Percentiles rank a stretch among this genome's conserved stretches.
phyloP scores from a whole-genome alignment of 306 rosid species.

The Hylodesmum podocarpum region DNA sequence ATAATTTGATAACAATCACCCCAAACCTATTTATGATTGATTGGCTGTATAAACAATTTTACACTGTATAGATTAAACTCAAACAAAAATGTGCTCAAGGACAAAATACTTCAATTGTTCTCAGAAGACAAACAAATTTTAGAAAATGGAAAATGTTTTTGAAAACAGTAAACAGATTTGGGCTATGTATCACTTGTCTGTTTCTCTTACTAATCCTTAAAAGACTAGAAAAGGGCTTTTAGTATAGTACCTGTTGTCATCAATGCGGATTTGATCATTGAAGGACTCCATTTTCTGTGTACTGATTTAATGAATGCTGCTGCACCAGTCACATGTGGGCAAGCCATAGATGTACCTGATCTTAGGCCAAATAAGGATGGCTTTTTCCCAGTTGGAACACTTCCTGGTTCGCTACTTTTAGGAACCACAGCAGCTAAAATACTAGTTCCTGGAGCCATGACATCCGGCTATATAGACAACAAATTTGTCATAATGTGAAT shows the following conservation, averaged over 20 bases:
- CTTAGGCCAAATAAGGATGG: conserved; percentile 60
- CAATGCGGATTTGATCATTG: conserved; percentile 88
- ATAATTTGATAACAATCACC: too few species aligned
- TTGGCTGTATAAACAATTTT: too few species aligned
- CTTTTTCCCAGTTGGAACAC: conserved; percentile 55
- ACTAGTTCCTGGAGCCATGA: conserved; percentile 88
- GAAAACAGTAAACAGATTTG: too few species aligned
- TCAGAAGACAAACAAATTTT: background rate
- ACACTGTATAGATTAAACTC: too few species aligned
- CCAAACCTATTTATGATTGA: too few species aligned
- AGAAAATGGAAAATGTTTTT: too few species aligned
- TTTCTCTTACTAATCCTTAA: background rate
- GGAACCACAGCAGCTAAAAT: conserved; percentile 79
- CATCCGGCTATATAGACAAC: conserved; percentile 78
- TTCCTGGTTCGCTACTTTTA: conserved; percentile 50
- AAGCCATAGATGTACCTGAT: conserved; percentile 97
- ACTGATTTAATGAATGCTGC: conserved; percentile 78
- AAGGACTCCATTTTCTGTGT: conserved; percentile 67
- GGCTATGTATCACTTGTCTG: too few species aligned
- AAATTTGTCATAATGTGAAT: background rate
- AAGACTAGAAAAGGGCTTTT: background rate
- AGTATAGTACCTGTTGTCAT: conserved; percentile 81
- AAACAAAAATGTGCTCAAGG: background rate
- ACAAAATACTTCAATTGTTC: background rate
- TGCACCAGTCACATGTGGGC: conserved; percentile 94